These are phyloP conservation scores for Penicillium canariense DNA, from an alignment of 495 filamentous ascomycete species.

Conservation along the genomic window DNA sequence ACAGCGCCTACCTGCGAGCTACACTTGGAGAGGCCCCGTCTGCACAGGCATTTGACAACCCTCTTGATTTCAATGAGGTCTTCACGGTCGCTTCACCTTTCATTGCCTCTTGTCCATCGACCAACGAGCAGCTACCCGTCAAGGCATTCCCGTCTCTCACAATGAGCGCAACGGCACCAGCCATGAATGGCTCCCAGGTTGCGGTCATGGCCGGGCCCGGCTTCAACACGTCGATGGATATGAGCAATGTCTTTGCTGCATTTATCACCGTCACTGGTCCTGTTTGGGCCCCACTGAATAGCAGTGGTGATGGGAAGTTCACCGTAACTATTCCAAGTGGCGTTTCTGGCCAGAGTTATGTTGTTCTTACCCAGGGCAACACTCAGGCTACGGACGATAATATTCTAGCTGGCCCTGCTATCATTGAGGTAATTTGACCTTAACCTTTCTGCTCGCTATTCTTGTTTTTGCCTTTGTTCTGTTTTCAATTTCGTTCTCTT, in stretches of 20 bases:
- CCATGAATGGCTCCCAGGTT: constrained; percentile 19
- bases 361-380: constrained; percentile 34
- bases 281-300: constrained; percentile 27
- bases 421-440: constrained; percentile 32
- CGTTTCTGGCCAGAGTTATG: constrained; percentile 36
- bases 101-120: constrained; percentile 55
- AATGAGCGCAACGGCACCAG: constrained; percentile 8
- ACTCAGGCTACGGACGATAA: constrained; percentile 24
- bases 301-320: constrained; percentile 29
- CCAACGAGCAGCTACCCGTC: constrained; percentile 54
- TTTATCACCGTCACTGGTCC: constrained; percentile 42
- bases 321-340: constrained; percentile 33
- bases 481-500: too few species aligned
- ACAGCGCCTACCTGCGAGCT: constrained; percentile 57
- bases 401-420: constrained; percentile 35
- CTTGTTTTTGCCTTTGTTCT: background rate
- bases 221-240: constrained; percentile 7
- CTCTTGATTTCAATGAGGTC: constrained; percentile 56
- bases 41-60: constrained; percentile 56
- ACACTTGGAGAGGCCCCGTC: constrained; percentile 48
- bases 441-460: too few species aligned
- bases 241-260: constrained; percentile 20
- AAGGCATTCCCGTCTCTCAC: constrained; percentile 53
- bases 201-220: constrained; percentile 13
- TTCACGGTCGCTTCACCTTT: constrained; percentile 60